Conservation (phyloP, 208 protist species). For the Acanthamoeba culbertsoni region DNA sequence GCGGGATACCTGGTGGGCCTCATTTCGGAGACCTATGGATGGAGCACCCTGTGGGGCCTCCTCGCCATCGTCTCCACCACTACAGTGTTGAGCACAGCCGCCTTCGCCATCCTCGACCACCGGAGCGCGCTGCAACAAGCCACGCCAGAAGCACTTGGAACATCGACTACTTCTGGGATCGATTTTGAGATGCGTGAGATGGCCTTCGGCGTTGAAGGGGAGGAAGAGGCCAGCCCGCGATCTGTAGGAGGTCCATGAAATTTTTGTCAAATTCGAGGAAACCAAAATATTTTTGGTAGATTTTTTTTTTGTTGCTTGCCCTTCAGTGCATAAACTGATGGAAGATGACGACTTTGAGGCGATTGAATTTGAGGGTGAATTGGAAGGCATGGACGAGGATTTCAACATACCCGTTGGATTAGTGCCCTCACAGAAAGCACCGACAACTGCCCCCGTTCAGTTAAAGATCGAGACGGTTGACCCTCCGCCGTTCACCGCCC, state of each 20-base stretch:
- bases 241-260: too few relatives aligned
- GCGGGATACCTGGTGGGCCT: slow-evolving; percentile 26
- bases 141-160: background rate
- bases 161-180: background rate
- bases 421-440: background rate
- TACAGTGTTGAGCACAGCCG: background rate
- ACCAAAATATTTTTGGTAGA: too few relatives aligned
- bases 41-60: slow-evolving; percentile 42
- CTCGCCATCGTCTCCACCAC: background rate
- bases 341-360: background rate
- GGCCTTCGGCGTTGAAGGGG: background rate
- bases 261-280: background rate
- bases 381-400: background rate
- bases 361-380: background rate
- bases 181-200: background rate
- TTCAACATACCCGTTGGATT: background rate
- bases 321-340: background rate
- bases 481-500: background rate
- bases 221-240: too few relatives aligned
- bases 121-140: background rate
- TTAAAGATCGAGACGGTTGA: background rate
- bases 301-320: too few relatives aligned
- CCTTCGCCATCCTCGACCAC: slow-evolving; percentile 18
- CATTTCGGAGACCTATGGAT: background rate
- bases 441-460: background rate